A percentile compares a stretch with the other conserved stretches of the same genome.
Conservation (phyloP, 2,329 filamentous ascomycete genomes). For the Pseudocercospora fijiensis region DNA sequence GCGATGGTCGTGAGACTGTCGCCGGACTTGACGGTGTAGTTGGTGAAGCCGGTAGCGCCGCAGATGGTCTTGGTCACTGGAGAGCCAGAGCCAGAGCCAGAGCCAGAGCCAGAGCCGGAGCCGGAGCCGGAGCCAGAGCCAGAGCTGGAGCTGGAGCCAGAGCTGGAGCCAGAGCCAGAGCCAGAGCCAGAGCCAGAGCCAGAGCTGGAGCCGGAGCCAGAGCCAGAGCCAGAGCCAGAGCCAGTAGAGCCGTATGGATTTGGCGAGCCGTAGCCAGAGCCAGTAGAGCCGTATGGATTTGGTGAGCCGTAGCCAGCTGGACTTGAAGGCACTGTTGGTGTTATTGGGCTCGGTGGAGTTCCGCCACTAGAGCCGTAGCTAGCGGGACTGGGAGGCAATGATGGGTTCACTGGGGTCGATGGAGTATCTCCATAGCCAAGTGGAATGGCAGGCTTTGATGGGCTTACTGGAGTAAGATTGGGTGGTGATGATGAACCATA, state of each 20-base stretch:
- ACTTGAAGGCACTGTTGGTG: background rate
- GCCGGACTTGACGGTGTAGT: conserved; percentile 24
- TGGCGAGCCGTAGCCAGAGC: background rate
- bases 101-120: background rate
- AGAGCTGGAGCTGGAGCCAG: too few species aligned
- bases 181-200: background rate
- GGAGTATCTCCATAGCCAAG: too few species aligned
- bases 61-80: conserved; percentile 12
- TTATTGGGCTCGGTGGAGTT: too few species aligned
- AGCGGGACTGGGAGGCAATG: too few species aligned
- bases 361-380: too few species aligned
- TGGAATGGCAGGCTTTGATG: too few species aligned
- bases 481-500: too few species aligned
- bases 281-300: background rate
- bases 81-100: background rate
- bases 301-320: background rate
- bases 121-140: too few species aligned
- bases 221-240: background rate
- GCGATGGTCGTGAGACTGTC: conserved; percentile 30
- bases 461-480: too few species aligned
- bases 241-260: background rate
- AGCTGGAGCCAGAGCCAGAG: too few species aligned
- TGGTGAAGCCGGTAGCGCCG: conserved; percentile 21
- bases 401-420: too few species aligned
- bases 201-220: too few species aligned